Evolutionary conservation across 768 basidiomycete genomes (phyloP).

Genomic region (Neoboletus magnificus): DNA sequence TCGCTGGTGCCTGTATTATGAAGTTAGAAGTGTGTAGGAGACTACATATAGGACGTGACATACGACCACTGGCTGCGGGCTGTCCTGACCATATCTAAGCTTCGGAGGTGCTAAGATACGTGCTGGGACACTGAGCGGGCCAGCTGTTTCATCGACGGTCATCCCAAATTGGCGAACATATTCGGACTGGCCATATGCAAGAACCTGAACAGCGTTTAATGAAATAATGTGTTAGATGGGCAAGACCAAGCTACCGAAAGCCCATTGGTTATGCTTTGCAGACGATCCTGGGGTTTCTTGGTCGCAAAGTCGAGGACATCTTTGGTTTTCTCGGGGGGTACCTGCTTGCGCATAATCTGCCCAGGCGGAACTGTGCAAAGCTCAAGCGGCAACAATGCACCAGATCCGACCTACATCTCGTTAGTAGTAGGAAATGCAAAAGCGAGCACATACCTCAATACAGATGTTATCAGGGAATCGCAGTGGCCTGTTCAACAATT

Average conservation of each 20-base stretch:
- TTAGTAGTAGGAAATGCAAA: conserved; percentile 20
- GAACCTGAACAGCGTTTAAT: conserved; percentile 37
- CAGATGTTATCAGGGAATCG: conserved; percentile 63
- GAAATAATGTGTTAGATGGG: not conserved
- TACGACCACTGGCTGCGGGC: conserved; percentile 57
- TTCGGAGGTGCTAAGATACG: conserved; percentile 62
- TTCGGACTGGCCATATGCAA: conserved; percentile 70
- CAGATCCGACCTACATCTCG: conserved; percentile 48
- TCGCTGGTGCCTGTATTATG: conserved; percentile 46
- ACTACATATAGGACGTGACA: conserved; percentile 18
- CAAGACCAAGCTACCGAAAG: conserved; percentile 39
- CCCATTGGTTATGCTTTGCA: conserved; percentile 52
- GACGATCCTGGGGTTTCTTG: conserved; percentile 55
- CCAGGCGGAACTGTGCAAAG: conserved; percentile 58
- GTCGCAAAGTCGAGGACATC: conserved; percentile 66
- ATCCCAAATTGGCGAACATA: conserved; percentile 75
- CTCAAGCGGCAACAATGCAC: conserved; percentile 67
- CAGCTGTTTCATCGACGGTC: conserved; percentile 46
- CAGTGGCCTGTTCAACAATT: conserved; percentile 49
- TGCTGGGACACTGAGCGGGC: conserved; percentile 57
- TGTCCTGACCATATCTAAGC: conserved; percentile 60
- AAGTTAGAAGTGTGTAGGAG: conserved; percentile 1
- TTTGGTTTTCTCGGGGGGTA: conserved; percentile 64
- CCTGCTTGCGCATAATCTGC: conserved; percentile 69
- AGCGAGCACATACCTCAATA: conserved; percentile 49